Base-by-base conservation (phyloP, 2,329 filamentous ascomycete species). In the Penicillium sp. region DNA sequence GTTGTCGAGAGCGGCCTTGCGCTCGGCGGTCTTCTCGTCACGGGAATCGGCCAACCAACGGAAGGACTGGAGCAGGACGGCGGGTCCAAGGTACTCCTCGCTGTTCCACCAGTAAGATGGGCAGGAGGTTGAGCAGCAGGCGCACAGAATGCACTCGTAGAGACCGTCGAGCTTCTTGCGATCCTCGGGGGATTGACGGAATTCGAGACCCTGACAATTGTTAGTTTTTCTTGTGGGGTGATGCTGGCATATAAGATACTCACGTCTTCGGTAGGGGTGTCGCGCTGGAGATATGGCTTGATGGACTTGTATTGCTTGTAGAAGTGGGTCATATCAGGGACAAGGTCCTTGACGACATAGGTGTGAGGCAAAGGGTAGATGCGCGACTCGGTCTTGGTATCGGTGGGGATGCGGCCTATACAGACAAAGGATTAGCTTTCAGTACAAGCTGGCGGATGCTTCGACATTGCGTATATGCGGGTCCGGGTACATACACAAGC, bases 251-350 rank as follows among this genome's bases (percentile, higher is more conserved):
- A 32, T 72, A 4, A 31, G 22, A 28, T 12, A 78, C 85, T 70
- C 80, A 94, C 88, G 68, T 96, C 87, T 60, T 83, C 81, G 38
- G 88, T 76, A 48, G 87, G 85, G 26, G 88, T 93, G 57, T 90
- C 85, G 66, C 89, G 83, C 77, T 97, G 93, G 47, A 98, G 83
- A 72, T 95, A 98, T 38, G 93, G 93, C 83, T 97, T 95, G 76
- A 98, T 96, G 15, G 90, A 96, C 76, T 96, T 95, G 82, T 98
- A 98, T 79, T 98, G 93, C 81, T 97, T 97, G 83, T 98, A 98
- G 77, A 98, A 97, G 67, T 93, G 87, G 56, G 93, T 98, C 76
- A 98, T 77, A 70, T 98, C 93, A 52, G 93, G 91, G 31, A 98
- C 93, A 56, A 98, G 83, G 71, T 98, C 93, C 82, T 97, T 98